These are phyloP conservation scores for Ceratobasidium sp. DNA, from an alignment of 1,284 basidiomycete species.

Conservation along the genomic window DNA sequence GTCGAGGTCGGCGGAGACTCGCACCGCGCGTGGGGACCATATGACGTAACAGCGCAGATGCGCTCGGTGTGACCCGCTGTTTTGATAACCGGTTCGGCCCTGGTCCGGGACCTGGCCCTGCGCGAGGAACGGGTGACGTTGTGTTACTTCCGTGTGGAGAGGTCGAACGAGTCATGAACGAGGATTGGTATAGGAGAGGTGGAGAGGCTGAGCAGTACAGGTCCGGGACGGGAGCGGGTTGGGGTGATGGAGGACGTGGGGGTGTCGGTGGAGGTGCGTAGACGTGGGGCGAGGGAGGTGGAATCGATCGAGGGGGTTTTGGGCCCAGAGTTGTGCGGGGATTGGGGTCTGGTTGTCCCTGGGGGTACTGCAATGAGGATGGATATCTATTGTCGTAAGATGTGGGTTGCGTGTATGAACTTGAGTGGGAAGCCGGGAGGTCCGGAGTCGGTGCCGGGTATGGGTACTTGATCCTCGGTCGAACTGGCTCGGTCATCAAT, in stretches of 20 bases:
- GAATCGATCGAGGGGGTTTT: not conserved
- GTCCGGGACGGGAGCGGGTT: not conserved
- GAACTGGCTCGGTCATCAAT: not conserved
- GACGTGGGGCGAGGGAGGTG: constrained; percentile 23
- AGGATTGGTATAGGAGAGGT: not conserved
- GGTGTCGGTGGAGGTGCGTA: constrained; percentile 34
- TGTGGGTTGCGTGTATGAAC: not conserved
- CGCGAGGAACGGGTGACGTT: constrained; percentile 5
- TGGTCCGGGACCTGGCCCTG: too few relatives aligned
- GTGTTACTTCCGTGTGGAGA: constrained; percentile 1
- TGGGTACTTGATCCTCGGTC: constrained; percentile 3
- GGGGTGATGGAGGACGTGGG: not conserved
- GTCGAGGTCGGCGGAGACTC: constrained; percentile 13
- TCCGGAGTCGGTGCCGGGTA: constrained; percentile 8
- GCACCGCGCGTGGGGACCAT: constrained; percentile 29
- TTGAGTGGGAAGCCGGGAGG: not conserved
- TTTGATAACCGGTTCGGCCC: constrained; percentile 20
- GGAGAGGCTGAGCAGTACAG: not conserved
- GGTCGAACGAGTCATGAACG: not conserved
- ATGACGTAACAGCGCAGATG: constrained; percentile 7
- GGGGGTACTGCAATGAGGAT: not conserved
- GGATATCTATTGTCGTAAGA: constrained; percentile 10
- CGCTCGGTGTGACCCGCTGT: constrained; percentile 17
- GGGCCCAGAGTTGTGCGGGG: too few relatives aligned
- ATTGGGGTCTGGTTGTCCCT: not conserved